Evolutionary conservation across 371 early-diverging fungal genomes (phyloP).

Genomic region (Mortierella sp.): DNA sequence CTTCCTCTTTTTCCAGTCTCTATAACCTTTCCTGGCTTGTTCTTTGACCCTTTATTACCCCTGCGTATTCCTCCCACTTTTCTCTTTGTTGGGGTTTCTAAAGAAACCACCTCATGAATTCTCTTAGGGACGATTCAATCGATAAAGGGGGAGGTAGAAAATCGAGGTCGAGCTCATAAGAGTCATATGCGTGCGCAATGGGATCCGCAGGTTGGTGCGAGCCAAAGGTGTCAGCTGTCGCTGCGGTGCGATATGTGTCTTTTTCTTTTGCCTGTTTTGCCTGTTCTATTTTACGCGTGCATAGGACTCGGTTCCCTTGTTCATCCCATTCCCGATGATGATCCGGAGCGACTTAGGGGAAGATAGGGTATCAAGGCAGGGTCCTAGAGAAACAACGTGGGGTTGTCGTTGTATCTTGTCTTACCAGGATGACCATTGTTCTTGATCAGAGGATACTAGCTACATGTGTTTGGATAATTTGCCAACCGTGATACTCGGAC

Average conservation of each 20-base stretch:
- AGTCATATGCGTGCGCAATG: neutral
- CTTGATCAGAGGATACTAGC: neutral
- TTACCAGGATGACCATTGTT: neutral
- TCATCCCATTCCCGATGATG: neutral
- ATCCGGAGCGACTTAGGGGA: neutral
- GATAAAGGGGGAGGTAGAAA: neutral
- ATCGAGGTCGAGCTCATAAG: neutral
- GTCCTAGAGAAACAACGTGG: neutral
- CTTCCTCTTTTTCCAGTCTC: neutral
- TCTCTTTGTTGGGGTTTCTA: neutral
- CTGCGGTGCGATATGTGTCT: neutral
- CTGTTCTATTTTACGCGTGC: neutral
- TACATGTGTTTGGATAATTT: neutral
- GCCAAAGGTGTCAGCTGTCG: neutral
- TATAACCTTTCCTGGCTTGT: neutral
- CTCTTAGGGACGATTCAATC: neutral
- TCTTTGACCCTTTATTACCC: neutral
- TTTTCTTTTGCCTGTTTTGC: neutral
- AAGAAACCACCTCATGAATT: neutral
- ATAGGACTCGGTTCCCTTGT: neutral
- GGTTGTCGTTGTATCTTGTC: neutral
- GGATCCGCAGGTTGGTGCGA: neutral
- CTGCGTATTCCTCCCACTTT: neutral
- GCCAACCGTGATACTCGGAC: no score
- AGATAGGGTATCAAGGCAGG: neutral